Percentiles rank a stretch among this genome's conserved stretches.
phyloP scores from a whole-genome alignment of 2,329 filamentous ascomycete species.

The Neofusicoccum laricinum region DNA sequence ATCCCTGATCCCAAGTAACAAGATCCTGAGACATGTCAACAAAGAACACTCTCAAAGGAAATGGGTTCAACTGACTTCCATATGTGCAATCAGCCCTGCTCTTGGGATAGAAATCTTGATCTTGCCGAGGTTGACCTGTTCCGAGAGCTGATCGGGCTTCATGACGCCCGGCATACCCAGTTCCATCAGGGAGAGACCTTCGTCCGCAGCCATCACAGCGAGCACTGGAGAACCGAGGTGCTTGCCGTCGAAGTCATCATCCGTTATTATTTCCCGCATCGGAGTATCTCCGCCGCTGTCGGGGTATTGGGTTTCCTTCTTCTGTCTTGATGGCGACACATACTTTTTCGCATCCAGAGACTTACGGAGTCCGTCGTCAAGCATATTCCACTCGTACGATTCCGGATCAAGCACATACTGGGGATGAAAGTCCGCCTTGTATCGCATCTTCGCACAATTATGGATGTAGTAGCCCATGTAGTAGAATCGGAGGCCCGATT shows the following conservation, averaged over 20 bases:
- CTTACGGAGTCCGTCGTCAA: conserved; percentile 53
- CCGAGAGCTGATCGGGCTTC: conserved; percentile 51
- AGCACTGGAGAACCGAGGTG: conserved; percentile 27
- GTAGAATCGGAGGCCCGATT: conserved; percentile 71
- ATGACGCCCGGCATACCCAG: conserved; percentile 67
- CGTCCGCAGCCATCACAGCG: conserved; percentile 33
- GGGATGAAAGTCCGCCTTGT: conserved; percentile 76
- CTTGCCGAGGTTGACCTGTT: conserved; percentile 55
- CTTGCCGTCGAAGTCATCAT: conserved; percentile 19
- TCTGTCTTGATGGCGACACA: conserved; percentile 38
- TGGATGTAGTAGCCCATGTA: conserved; percentile 86
- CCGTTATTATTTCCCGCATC: not conserved
- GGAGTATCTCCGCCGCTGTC: conserved; percentile 23
- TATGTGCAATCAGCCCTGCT: conserved; percentile 27
- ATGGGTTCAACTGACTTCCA: conserved; percentile 28
- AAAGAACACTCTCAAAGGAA: not conserved
- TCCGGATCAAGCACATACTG: conserved; percentile 72
- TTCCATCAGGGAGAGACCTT: conserved; percentile 52
- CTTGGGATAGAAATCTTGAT: conserved; percentile 53
- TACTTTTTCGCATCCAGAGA: conserved; percentile 58
- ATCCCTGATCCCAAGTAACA: conserved; percentile 57
- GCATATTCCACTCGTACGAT: conserved; percentile 58
- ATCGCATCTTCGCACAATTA: conserved; percentile 76
- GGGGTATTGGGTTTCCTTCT: conserved; percentile 7
- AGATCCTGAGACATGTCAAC: conserved; percentile 48